These are phyloP conservation scores for Tetracladium setigerum DNA, from an alignment of 495 filamentous ascomycete genomes.

Conservation along the genomic window DNA sequence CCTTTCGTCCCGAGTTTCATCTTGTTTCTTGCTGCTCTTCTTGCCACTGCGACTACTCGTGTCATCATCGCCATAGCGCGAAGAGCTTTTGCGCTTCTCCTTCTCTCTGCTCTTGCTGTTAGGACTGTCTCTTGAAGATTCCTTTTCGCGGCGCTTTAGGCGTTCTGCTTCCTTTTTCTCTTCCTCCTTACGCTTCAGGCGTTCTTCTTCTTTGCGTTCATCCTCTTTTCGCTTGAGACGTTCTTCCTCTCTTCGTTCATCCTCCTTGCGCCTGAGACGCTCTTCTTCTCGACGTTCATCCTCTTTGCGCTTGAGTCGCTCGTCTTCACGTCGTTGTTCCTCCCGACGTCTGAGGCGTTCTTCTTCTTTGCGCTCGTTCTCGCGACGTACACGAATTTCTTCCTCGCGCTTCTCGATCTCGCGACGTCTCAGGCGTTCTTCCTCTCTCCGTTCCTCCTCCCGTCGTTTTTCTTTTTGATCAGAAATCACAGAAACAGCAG, in stretches of 20 bases:
- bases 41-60: slow-evolving; percentile 20
- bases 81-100: slow-evolving; percentile 21
- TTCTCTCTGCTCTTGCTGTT: background rate
- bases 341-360: slow-evolving; percentile 14
- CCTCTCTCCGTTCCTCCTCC: slow-evolving; percentile 15
- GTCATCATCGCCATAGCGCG: slow-evolving; percentile 17
- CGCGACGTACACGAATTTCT: background rate
- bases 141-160: slow-evolving; percentile 19
- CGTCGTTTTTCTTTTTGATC: slow-evolving; percentile 28
- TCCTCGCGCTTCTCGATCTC: slow-evolving; percentile 3
- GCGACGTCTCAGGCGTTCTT: slow-evolving; percentile 18
- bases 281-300: slow-evolving; percentile 10
- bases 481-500: slow-evolving; percentile 32
- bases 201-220: slow-evolving; percentile 5
- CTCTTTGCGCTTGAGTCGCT: slow-evolving; percentile 3
- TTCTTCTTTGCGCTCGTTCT: slow-evolving; percentile 2
- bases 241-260: slow-evolving; percentile 14
- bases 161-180: slow-evolving; percentile 11
- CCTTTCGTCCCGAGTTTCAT: slow-evolving; percentile 15
- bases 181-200: slow-evolving; percentile 1
- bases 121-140: slow-evolving; percentile 3
- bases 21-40: slow-evolving; percentile 9
- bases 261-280: slow-evolving; percentile 12
- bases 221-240: slow-evolving; percentile 1
- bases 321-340: background rate